Base-by-base conservation (phyloP, 192 early-diverging fungal genomes). In the Coemansia pectinata region DNA sequence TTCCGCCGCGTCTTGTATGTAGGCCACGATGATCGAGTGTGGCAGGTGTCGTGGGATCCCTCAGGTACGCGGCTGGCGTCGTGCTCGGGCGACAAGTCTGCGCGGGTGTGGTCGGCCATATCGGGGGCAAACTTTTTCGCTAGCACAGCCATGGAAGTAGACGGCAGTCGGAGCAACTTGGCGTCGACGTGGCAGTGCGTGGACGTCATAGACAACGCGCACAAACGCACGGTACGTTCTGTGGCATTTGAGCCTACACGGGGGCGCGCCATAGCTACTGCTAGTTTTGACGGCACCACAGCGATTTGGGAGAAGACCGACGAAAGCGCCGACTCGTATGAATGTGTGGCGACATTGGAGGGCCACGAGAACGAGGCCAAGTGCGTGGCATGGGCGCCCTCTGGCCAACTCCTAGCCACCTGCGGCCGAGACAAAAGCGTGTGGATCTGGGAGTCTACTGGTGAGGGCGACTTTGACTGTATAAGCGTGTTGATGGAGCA, bases 361-460 rank as follows among this genome's bases (percentile, higher is more conserved):
- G 97, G 97, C 41, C 97, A 99, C 78, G 97, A 99, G 83, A 98
- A 98, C 79, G 97, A 99, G 81, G 95, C 94, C 42, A 99, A 99
- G 79, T 87, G 88, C 39, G 93, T 98, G 39, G 85, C 92, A 11
- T 99, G 95, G 95, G 91, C 91, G 11, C 76, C 88, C 27, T 86
- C 88, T 1, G 96, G 94, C 11, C 77, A 89, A 4, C 84, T 99
- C 25, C 76, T 99, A 41, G 93, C 97, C 11, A 99, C 97, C 5
- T 98, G 97, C 71, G 91, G 92, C 29, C 84, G 97, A 34, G 97
- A 99, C 83, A 98, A 97, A 77, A 95, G 92, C 81, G 95, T 99
- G 34, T 99, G 97, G 97, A 95, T 99, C 67, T 99, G 97, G 97
- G 97, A 99, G 72, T 62, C 71, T 17, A 77, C 71, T 27, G 80